phyloP scores from a whole-genome alignment of 2,329 filamentous ascomycete species.

The Ophiocordyceps camponoti-leonardi region DNA sequence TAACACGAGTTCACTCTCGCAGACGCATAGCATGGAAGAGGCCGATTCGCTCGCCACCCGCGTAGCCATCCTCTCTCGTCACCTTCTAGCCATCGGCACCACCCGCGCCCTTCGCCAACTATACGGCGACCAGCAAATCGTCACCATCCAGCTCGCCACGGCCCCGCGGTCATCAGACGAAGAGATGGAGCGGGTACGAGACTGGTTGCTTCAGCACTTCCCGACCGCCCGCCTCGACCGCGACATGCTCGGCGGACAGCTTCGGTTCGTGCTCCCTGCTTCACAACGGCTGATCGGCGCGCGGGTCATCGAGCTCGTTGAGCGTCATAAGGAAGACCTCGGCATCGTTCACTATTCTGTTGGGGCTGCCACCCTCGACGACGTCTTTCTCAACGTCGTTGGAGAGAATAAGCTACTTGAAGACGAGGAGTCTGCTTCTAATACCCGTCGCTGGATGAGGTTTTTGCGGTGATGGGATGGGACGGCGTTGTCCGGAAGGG shows the following conservation, averaged over 20 bases:
- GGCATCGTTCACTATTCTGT: slow-evolving; percentile 51
- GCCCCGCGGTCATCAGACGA: slow-evolving; percentile 36
- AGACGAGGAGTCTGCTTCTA: slow-evolving; percentile 4
- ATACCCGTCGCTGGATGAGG: neutral
- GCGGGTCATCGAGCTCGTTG: slow-evolving; percentile 26
- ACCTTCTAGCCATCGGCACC: slow-evolving; percentile 43
- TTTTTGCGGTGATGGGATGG: neutral
- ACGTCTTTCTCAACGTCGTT: slow-evolving; percentile 53
- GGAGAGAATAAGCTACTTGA: slow-evolving; percentile 31
- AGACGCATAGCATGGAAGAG: slow-evolving; percentile 79
- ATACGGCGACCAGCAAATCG: slow-evolving; percentile 44
- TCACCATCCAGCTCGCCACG: slow-evolving; percentile 41
- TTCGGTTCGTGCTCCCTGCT: slow-evolving; percentile 16
- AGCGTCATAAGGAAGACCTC: slow-evolving; percentile 35
- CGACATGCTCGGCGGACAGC: slow-evolving; percentile 44
- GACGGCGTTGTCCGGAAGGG: too few relatives aligned
- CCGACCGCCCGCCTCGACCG: slow-evolving; percentile 37
- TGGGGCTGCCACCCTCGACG: slow-evolving; percentile 48
- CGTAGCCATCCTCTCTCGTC: slow-evolving; percentile 22
- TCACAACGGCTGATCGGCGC: slow-evolving; percentile 6
- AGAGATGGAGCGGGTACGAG: slow-evolving; percentile 38
- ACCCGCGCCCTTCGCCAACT: slow-evolving; percentile 37
- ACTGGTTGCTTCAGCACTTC: slow-evolving; percentile 35
- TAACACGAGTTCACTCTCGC: neutral
- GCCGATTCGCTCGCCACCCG: slow-evolving; percentile 66